A percentile compares a stretch with the other conserved stretches of the same genome.
These are phyloP conservation scores for Colletotrichum plurivorum DNA, from an alignment of 2,329 filamentous ascomycete genomes.

Conservation along the genomic window DNA sequence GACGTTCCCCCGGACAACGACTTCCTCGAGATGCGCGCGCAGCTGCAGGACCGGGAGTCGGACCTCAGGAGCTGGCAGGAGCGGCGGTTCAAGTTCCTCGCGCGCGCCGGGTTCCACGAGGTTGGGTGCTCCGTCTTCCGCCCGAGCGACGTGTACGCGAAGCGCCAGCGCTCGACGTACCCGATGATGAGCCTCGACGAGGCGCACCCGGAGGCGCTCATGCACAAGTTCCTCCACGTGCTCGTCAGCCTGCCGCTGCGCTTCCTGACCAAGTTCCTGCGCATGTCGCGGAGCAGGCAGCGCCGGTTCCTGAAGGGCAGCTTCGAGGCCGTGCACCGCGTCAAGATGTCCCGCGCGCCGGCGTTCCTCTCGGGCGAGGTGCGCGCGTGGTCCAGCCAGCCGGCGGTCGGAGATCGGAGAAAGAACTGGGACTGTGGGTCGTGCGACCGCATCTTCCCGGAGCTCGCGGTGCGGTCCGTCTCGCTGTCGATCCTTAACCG, in stretches of 20 bases:
- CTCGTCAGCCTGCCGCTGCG: conserved; percentile 25
- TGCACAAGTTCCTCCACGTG: conserved; percentile 23
- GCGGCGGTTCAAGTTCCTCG: background rate
- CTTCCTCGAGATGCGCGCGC: conserved; percentile 4
- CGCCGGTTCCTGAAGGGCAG: conserved; percentile 18
- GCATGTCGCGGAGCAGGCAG: background rate
- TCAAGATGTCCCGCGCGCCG: conserved; percentile 25
- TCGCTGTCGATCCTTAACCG: conserved; percentile 1
- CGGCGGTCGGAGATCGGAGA: background rate
- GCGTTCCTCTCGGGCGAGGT: conserved; percentile 29
- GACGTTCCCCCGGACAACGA: background rate
- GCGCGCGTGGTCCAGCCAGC: conserved; percentile 28
- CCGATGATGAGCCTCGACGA: background rate
- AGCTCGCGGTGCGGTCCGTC: conserved; percentile 25
- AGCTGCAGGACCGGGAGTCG: background rate
- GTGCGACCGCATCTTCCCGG: conserved; percentile 18
- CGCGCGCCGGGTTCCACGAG: conserved; percentile 13
- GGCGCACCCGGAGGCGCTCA: conserved; percentile 7
- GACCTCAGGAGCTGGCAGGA: background rate
- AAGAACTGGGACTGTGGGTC: background rate
- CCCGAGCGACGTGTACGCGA: background rate
- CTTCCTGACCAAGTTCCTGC: conserved; percentile 15
- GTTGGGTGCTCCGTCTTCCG: conserved; percentile 20
- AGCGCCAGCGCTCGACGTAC: background rate
- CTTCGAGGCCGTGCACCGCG: conserved; percentile 24